A percentile compares a stretch with the other conserved stretches of the same genome.
phyloP scores from a whole-genome alignment of 352 stramenopile species.

The Phytophthora sojae region DNA sequence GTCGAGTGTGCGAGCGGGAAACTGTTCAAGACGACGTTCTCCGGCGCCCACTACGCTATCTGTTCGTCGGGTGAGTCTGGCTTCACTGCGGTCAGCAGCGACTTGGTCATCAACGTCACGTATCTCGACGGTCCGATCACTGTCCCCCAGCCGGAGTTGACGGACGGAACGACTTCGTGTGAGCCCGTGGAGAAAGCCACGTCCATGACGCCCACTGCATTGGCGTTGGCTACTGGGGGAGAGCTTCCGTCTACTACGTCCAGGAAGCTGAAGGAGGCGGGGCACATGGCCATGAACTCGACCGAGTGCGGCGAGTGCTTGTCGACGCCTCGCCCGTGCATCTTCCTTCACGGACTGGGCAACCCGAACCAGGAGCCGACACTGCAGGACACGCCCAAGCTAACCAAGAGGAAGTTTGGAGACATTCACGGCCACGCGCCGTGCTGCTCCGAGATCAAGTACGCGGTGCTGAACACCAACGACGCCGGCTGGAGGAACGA shows the following conservation, averaged over 20 bases:
- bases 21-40: constrained; percentile 47
- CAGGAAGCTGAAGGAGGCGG: constrained; percentile 20
- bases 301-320: constrained; percentile 18
- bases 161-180: constrained; percentile 10
- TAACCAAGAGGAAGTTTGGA: constrained; percentile 17
- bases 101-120: constrained; percentile 41
- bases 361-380: constrained; percentile 17
- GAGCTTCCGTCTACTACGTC: constrained; percentile 11
- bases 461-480: constrained; percentile 51
- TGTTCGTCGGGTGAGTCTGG: constrained; percentile 32
- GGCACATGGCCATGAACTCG: constrained; percentile 14
- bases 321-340: constrained; percentile 33
- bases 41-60: constrained; percentile 33
- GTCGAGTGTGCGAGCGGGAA: constrained; percentile 38
- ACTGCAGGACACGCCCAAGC: constrained; percentile 25
- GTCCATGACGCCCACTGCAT: constrained; percentile 22
- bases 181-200: constrained; percentile 4
- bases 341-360: constrained; percentile 36
- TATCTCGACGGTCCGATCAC: constrained; percentile 27
- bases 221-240: constrained; percentile 27
- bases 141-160: constrained; percentile 15
- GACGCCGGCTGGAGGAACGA: constrained; percentile 54
- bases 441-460: constrained; percentile 48
- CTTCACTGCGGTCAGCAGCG: constrained; percentile 43
- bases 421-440: constrained; percentile 35